Conservation (phyloP, 1,284 basidiomycete genomes). For the Ustanciosporium gigantosporum region DNA sequence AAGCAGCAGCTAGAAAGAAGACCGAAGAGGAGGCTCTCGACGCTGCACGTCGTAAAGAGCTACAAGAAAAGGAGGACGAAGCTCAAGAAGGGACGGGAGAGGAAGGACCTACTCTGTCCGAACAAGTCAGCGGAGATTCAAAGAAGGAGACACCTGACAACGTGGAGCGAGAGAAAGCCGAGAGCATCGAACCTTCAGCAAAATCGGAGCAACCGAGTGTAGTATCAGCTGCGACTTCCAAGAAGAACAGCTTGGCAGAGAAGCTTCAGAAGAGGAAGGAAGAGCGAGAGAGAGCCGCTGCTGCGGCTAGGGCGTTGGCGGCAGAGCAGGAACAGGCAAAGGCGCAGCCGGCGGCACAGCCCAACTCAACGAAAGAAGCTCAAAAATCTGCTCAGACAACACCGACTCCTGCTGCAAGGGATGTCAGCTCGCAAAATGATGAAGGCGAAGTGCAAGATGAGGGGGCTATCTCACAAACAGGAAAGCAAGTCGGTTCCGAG, state of each 20-base stretch:
- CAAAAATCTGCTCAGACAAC: not conserved
- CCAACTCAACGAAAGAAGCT: not conserved
- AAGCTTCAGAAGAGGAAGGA: constrained; percentile 34
- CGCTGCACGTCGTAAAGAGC: not conserved
- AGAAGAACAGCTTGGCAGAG: constrained; percentile 35
- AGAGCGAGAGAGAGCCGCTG: constrained; percentile 25
- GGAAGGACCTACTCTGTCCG: no score
- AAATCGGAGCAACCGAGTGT: no score
- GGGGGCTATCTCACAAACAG: no score
- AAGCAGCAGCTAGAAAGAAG: constrained; percentile 2
- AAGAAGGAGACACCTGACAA: constrained; percentile 1
- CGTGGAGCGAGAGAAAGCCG: not conserved
- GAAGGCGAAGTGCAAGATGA: no score
- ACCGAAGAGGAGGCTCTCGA: constrained; percentile 2
- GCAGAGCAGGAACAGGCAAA: not conserved
- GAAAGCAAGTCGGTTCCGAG: no score
- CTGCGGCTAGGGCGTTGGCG: constrained; percentile 7
- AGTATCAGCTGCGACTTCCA: no score
- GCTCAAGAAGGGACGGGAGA: constrained; percentile 1
- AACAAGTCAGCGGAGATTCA: no score
- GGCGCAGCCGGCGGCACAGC: not conserved
- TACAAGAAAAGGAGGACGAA: not conserved
- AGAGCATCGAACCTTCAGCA: no score
- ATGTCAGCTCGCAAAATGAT: no score
- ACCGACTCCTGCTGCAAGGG: not conserved